These are phyloP conservation scores for Rhodamnia rubescens DNA, from an alignment of 345 rosid species.

Conservation along the genomic window DNA sequence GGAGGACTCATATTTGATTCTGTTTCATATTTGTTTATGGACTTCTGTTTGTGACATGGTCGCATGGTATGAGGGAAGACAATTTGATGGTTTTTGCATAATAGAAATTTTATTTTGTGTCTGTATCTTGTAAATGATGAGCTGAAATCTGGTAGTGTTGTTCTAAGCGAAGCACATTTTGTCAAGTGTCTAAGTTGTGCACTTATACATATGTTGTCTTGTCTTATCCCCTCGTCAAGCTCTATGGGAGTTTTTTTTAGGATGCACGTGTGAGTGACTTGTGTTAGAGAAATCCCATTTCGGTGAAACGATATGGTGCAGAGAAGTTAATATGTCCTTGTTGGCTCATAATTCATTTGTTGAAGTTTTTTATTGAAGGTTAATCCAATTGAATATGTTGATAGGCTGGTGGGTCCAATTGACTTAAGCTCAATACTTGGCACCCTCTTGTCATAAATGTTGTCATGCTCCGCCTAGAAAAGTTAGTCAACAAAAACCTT, in stretches of 20 bases:
- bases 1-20: conserved; percentile 9
- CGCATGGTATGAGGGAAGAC: neutral
- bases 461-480: no score
- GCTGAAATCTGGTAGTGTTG: neutral
- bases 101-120: neutral
- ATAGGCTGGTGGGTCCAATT: no score
- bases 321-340: no score
- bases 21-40: neutral
- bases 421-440: no score
- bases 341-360: no score
- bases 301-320: no score
- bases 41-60: neutral
- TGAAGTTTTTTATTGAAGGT: no score
- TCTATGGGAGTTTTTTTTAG: neutral
- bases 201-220: neutral
- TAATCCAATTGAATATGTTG: no score
- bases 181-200: neutral
- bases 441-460: no score
- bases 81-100: neutral
- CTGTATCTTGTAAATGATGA: neutral
- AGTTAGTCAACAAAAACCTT: no score
- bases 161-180: neutral
- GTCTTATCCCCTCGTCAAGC: neutral
- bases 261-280: no score
- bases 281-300: no score